Evolutionary conservation across 2,329 filamentous ascomycete genomes (phyloP), one percentile per base, ranked within the genome.

Genomic region (Venturia aucupariae): DNA sequence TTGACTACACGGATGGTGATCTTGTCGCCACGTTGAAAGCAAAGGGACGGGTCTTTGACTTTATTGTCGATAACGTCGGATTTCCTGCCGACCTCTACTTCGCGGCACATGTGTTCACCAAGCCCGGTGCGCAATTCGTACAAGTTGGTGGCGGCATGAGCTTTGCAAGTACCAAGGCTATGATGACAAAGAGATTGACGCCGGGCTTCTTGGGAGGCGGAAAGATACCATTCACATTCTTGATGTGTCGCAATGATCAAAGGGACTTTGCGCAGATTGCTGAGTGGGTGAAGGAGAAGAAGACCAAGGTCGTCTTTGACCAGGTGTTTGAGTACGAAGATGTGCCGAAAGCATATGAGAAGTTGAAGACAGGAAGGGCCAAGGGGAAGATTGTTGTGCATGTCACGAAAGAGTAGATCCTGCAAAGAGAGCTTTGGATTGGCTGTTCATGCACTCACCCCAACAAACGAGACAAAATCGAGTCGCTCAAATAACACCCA

Each of bases 1-100:
- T 88, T 59, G 83, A 88, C 69, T 88, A 88, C 71, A 81, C 79
- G 22, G 72, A 55, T 19, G 46, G 22, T 10, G 74, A 86, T 70
- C 72, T 87, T 2, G 69, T 79, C 4, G 74, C 76, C 30, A 71
- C 70, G 3, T 72, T 88, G 8, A 78, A 77, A 66, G 71, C 74
- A 0, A 78, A 78, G 44, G 81, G 82, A 0, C 75, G 74, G 7
- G 73, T 80, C 2, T 87, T 81, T 72, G 75, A 79, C 60, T 75
- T 84, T 44, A 76, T 82, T 0, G 76, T 88, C 13, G 86, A 88
- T 72, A 84, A 84, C 69, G 80, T 86, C 30, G 83, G 82, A 1
- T 66, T 73, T 1, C 80, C 81, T 0, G 66, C 71, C 1, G 74
- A 79, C 17, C 71, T 88, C 15, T 87, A 86, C 72, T 80, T 77